Evolutionary conservation across 805 yeast species (phyloP).

Genomic region (Metschnikowia orientalis): DNA sequence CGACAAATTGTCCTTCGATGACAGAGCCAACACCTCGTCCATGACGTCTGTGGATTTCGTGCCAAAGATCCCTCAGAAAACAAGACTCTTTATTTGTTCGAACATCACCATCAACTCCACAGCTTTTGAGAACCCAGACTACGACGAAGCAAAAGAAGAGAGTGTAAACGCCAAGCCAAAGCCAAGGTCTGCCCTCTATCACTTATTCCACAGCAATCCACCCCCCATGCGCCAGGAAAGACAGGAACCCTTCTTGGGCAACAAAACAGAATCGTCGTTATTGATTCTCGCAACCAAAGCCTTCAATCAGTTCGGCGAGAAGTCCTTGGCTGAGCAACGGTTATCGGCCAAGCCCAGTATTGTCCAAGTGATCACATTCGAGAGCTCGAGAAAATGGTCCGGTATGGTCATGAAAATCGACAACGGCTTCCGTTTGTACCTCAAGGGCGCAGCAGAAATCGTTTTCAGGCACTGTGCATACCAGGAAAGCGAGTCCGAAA

Average conservation of each 20-base stretch:
- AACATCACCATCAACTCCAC: slow-evolving; percentile 80
- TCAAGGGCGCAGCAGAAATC: slow-evolving; percentile 96
- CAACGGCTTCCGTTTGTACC: slow-evolving; percentile 52
- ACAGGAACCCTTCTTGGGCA: slow-evolving; percentile 72
- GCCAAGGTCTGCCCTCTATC: slow-evolving; percentile 25
- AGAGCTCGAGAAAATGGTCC: slow-evolving; percentile 90
- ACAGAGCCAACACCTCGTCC: slow-evolving; percentile 24
- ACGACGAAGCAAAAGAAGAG: slow-evolving; percentile 29
- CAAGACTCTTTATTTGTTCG: slow-evolving; percentile 31
- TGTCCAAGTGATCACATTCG: slow-evolving; percentile 82
- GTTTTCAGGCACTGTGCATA: slow-evolving; percentile 58
- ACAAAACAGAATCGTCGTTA: slow-evolving; percentile 91
- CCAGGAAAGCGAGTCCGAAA: slow-evolving; percentile 25
- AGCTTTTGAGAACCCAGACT: slow-evolving; percentile 73
- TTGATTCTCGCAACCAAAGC: slow-evolving; percentile 60
- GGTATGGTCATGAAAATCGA: slow-evolving; percentile 61
- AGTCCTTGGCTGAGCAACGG: slow-evolving; percentile 42
- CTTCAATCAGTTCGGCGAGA: slow-evolving; percentile 43
- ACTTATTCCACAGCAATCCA: slow-evolving; percentile 18
- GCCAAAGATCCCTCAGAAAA: slow-evolving; percentile 17
- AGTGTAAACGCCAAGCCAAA: slow-evolving; percentile 27
- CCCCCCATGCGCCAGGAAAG: slow-evolving; percentile 11
- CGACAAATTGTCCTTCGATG: slow-evolving; percentile 41
- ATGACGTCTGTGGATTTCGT: slow-evolving; percentile 24
- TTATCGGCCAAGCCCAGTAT: slow-evolving; percentile 27